Percentiles rank a stretch among this genome's conserved stretches.
Conservation (phyloP, 2,329 filamentous ascomycete species). For the Alternaria triticimaculans region DNA sequence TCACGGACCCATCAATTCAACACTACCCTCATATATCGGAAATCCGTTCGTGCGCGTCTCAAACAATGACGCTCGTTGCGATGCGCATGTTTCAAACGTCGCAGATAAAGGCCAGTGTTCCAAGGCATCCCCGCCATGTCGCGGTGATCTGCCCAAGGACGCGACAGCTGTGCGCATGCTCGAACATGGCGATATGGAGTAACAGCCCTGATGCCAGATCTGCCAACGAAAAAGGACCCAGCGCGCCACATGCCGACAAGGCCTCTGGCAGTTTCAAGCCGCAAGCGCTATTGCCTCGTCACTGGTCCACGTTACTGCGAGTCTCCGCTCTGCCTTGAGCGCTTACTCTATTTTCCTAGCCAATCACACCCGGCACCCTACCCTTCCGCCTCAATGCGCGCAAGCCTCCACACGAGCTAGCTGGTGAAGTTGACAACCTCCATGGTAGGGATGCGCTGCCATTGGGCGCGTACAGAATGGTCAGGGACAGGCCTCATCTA, state of each 20-base stretch:
- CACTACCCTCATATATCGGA: background rate
- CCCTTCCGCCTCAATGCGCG: slow-evolving; percentile 19
- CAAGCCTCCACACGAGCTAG: slow-evolving; percentile 25
- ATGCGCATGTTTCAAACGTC: slow-evolving; percentile 4
- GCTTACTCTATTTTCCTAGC: slow-evolving; percentile 25
- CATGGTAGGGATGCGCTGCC: slow-evolving; percentile 18
- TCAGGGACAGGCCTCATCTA: slow-evolving; percentile 20
- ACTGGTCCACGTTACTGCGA: slow-evolving; percentile 34
- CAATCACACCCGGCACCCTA: slow-evolving; percentile 22
- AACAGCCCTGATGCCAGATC: slow-evolving; percentile 2
- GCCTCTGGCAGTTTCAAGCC: slow-evolving; percentile 27
- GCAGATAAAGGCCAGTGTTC: background rate
- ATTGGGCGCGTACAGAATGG: slow-evolving; percentile 26
- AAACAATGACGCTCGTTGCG: background rate
- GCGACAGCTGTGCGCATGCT: slow-evolving; percentile 13
- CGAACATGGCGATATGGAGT: slow-evolving; percentile 11
- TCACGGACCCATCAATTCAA: background rate
- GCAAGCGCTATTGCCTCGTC: slow-evolving; percentile 40
- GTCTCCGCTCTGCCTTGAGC: slow-evolving; percentile 23
- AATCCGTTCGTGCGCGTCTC: background rate
- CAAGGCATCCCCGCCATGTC: slow-evolving; percentile 4
- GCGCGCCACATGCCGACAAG: slow-evolving; percentile 13
- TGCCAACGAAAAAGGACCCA: slow-evolving; percentile 7
- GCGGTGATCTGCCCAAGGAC: background rate
- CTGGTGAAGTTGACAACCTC: slow-evolving; percentile 26